Conservation (phyloP, 768 basidiomycete genomes). For the Termitomyces sp. region DNA sequence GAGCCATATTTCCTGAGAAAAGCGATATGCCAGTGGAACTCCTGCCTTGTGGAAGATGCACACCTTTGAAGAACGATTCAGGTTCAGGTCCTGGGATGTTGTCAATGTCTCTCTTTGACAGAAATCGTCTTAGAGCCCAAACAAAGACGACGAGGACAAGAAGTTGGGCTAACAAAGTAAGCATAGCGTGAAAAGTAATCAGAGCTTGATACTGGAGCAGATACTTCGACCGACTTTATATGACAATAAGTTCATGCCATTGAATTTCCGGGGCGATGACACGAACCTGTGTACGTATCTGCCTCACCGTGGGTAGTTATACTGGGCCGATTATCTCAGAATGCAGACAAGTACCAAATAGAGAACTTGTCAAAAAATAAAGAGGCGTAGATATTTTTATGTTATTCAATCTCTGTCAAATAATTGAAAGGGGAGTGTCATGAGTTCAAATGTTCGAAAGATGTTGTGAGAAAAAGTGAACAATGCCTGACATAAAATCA, state of each 20-base stretch:
- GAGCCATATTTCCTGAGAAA: slow-evolving; percentile 12
- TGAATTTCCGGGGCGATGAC: slow-evolving; percentile 2
- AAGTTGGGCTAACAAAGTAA: neutral
- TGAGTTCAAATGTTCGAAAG: no score
- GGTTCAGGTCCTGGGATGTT: slow-evolving; percentile 29
- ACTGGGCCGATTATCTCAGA: neutral
- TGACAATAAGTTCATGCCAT: neutral
- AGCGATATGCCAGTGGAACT: neutral
- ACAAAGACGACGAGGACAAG: slow-evolving; percentile 3
- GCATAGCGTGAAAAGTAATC: neutral
- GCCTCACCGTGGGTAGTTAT: neutral
- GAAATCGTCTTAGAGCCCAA: slow-evolving; percentile 9
- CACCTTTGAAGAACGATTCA: slow-evolving; percentile 25
- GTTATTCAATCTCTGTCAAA: no score
- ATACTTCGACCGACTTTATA: neutral
- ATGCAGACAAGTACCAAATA: no score
- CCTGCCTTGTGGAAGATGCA: neutral
- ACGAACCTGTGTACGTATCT: neutral
- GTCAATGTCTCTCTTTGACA: slow-evolving; percentile 20
- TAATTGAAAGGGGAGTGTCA: no score
- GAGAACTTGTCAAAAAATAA: no score
- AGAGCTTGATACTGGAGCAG: no score
- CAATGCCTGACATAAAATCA: no score
- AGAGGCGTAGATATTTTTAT: no score
- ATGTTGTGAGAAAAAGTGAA: no score